These are phyloP conservation scores for Aspergillus cejpii DNA, from an alignment of 2,329 filamentous ascomycete genomes.

Conservation along the genomic window DNA sequence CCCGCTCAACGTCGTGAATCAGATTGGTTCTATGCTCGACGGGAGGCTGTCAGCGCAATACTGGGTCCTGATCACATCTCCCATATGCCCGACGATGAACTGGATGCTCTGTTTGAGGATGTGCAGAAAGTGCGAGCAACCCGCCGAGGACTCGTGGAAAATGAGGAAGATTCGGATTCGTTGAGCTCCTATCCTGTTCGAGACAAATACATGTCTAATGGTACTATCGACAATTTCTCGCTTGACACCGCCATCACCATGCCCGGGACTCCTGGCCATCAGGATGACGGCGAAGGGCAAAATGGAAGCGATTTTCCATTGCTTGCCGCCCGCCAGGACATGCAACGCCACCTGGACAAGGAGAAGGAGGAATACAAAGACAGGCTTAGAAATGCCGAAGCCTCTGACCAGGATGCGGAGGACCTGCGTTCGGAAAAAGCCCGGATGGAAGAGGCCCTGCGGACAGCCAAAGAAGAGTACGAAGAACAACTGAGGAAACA, in stretches of 20 bases:
- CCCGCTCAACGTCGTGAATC: slow-evolving; percentile 68
- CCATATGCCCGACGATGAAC: slow-evolving; percentile 83
- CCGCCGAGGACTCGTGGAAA: slow-evolving; percentile 60
- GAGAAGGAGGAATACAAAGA: slow-evolving; percentile 78
- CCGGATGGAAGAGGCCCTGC: slow-evolving; percentile 75
- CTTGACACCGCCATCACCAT: slow-evolving; percentile 90
- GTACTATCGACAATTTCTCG: slow-evolving; percentile 92
- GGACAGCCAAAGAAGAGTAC: slow-evolving; percentile 77
- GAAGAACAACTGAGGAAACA: slow-evolving; percentile 77
- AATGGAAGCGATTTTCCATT: slow-evolving; percentile 52
- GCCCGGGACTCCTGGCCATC: slow-evolving; percentile 74
- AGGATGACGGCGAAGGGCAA: slow-evolving; percentile 58
- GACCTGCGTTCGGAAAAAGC: slow-evolving; percentile 76
- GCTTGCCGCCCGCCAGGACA: slow-evolving; percentile 67
- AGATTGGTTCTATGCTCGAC: slow-evolving; percentile 88
- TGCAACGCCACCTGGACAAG: slow-evolving; percentile 74
- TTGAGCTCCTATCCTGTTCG: slow-evolving; percentile 77
- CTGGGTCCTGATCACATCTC: slow-evolving; percentile 85
- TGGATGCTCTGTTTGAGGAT: slow-evolving; percentile 89
- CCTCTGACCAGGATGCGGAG: slow-evolving; percentile 65
- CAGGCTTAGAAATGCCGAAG: slow-evolving; percentile 68
- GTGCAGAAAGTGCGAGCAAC: slow-evolving; percentile 83
- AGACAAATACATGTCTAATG: slow-evolving; percentile 93
- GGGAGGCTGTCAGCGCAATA: slow-evolving; percentile 87
- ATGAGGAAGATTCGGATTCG: slow-evolving; percentile 77